phyloP scores from a whole-genome alignment of 1,139 yeast genomes.

The Wickerhamomyces sp. region DNA sequence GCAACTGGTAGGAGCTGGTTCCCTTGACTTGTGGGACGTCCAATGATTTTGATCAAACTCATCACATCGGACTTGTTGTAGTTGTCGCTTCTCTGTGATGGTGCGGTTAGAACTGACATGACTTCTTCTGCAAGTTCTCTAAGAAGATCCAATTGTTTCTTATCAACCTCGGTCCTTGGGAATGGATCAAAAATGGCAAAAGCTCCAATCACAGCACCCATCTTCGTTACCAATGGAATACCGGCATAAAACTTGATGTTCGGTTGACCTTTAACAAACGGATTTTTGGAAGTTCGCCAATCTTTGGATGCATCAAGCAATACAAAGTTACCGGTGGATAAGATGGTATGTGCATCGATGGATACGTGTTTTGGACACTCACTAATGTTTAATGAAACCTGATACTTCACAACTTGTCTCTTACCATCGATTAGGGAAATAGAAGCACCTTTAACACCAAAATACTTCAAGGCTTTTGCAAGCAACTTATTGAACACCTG shows the following conservation, averaged over 20 bases:
- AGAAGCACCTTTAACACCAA: constrained; percentile 46
- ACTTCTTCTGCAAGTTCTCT: constrained; percentile 37
- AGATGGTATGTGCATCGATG: constrained; percentile 60
- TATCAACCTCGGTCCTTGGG: constrained; percentile 35
- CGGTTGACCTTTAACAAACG: constrained; percentile 59
- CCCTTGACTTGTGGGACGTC: constrained; percentile 47
- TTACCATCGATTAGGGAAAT: constrained; percentile 50
- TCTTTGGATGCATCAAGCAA: constrained; percentile 57
- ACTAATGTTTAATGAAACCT: constrained; percentile 39
- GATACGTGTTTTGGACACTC: constrained; percentile 52
- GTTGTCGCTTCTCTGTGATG: constrained; percentile 13
- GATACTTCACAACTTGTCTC: constrained; percentile 44
- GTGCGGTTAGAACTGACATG: constrained; percentile 37
- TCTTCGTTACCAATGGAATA: constrained; percentile 44
- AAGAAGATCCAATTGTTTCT: constrained; percentile 32
- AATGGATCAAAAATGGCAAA: constrained; percentile 55
- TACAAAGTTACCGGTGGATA: constrained; percentile 50
- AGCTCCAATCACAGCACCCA: constrained; percentile 47
- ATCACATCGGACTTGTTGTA: constrained; percentile 2
- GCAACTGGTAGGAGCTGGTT: constrained; percentile 30
- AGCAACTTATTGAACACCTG: constrained; percentile 36
- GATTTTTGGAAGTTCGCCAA: constrained; percentile 61
- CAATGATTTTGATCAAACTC: constrained; percentile 31
- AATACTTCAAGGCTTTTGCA: constrained; percentile 31
- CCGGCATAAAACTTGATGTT: constrained; percentile 57